Conservation (phyloP, 116 monocot species). For the Dioscorea cayenensis region DNA sequence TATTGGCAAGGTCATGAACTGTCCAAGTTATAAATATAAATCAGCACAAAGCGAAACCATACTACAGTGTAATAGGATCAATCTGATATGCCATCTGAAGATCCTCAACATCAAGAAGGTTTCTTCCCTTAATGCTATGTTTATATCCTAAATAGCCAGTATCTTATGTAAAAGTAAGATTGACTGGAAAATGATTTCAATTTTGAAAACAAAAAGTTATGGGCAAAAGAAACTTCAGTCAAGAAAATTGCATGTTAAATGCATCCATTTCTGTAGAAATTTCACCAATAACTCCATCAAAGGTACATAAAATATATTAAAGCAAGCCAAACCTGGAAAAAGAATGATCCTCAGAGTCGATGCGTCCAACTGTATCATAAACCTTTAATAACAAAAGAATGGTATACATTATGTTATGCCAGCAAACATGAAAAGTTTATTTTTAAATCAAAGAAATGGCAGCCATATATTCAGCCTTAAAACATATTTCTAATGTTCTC, state of each 20-base stretch:
- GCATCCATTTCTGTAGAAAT: background rate
- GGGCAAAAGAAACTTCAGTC: background rate
- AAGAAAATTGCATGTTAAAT: background rate
- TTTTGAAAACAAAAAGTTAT: background rate
- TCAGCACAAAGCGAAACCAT: too few species aligned
- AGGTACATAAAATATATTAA: background rate
- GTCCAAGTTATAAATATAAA: too few species aligned
- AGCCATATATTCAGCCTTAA: background rate
- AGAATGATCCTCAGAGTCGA: conserved; percentile 45
- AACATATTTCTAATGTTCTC: too few species aligned
- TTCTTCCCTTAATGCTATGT: too few species aligned
- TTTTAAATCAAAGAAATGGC: background rate
- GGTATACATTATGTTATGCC: background rate
- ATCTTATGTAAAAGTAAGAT: too few species aligned
- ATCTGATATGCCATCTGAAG: too few species aligned
- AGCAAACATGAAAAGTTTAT: background rate
- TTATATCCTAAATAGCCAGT: too few species aligned
- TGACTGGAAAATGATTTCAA: background rate
- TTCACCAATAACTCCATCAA: background rate
- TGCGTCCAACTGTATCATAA: conserved; percentile 60
- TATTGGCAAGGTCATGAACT: too few species aligned
- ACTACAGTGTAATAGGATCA: too few species aligned
- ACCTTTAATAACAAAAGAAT: conserved; percentile 46
- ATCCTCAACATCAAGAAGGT: too few species aligned
- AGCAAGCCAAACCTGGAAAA: conserved; percentile 36